Evolutionary conservation across 305 asterid genomes (phyloP), one percentile per base, ranked within the genome.

Genomic region (Striga hermonthica): DNA sequence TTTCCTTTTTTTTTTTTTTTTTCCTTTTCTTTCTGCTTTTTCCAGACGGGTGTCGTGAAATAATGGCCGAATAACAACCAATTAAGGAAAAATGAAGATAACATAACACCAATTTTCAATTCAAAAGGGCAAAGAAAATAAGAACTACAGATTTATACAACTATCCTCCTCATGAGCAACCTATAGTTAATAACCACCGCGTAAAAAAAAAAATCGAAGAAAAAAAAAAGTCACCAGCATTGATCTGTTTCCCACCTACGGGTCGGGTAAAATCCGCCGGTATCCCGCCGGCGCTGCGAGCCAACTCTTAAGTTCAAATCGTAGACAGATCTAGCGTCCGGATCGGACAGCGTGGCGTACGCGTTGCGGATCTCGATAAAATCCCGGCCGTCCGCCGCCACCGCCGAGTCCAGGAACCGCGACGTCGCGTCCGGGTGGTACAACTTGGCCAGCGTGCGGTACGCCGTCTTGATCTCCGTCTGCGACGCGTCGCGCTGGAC

Each of bases 181-280:
- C 8, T 39, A 39, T n/a, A 13, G 5, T 1, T 0, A 28, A 9
- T 0, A 57, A 57, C 15, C 9, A 57, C 3, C 13, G 13, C 40
- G 10, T 6, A 8, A 22, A 54, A 22, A 22, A 54, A 22, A 9
- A 48, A 49, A 1, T 11, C 0, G n/a, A 53, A 9, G n/a, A 9
- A 3, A 6, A 0, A 22, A 45, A 9, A 34, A 12, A 7, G 45
- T 82, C 74, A 89, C 96, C 96, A 89, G 72, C 96, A 89, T 76
- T 86, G 96, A 76, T 89, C 96, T 76, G 96, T 86, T 75, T 89
- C 96, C 96, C 95, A 89, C 52, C 91, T 73, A 52, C 89, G 88
- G 74, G 79, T 78, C 56, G 78, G 75, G 67, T 76, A 67, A 45
- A 62, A 75, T 59, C 70, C 68, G 12, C 55, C 39, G 1, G 39